Evolutionary conservation across 768 basidiomycete genomes (phyloP), one percentile per base, ranked within the genome.

Genomic region (Paxillus ammoniavirescens): DNA sequence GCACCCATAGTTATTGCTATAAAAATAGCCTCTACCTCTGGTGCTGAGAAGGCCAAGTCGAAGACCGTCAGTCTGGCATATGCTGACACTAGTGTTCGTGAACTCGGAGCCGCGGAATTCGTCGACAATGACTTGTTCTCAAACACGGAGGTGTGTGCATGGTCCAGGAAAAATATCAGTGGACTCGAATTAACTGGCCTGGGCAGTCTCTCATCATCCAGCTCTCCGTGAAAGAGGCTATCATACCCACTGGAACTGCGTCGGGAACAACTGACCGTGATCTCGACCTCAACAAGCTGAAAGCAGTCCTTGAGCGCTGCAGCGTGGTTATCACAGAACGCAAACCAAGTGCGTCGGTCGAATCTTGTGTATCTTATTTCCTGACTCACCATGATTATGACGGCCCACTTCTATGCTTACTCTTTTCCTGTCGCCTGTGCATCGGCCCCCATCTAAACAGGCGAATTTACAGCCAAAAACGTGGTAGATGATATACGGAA

Each of bases 51-150:
- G 52, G 77, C 83, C 30, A 92, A 86, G 62, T 73, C 78, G 28
- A 89, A 84, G 65, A 80, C 81, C 0, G 78, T 99, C 21, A 96
- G 94, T 1, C 75, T 93, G 12, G 95, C 95, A 0, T 99, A 93
- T 63, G 91, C 93, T 0, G 96, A 99, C 69, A 90, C 93, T 1
- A 91, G 87, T 55, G 75, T 84, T 7, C 83, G 92, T 18, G 82
- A 89, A 62, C 77, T 99, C 5, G 97, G 97, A 0, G 87, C 95
- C 0, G 80, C 90, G 12, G 93, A 98, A 56, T 98, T 92, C 61
- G 82, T 86, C 8, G 97, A 99, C 70, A 96, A 94, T 61, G 97
- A 98, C 55, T 74, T 93, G 14, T 98, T 95, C 70, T 94, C 93
- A 1, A 99, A 98, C 62, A 86, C 89, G 3, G 96, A 99, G 79